Evolutionary conservation across 140 eudicot species (phyloP).

Genomic region (Cichorium intybus): DNA sequence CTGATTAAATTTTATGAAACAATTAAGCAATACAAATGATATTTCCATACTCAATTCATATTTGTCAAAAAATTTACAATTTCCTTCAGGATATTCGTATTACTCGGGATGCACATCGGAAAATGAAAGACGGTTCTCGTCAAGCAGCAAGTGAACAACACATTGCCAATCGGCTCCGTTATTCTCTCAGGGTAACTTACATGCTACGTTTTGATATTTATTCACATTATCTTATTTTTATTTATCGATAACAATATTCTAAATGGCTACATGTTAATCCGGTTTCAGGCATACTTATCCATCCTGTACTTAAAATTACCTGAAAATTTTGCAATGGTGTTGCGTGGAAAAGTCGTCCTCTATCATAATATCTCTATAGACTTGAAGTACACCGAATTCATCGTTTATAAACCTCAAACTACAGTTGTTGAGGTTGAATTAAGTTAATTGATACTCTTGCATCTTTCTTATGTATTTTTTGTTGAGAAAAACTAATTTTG

Average conservation of each 20-base stretch:
- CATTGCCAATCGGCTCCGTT: constrained; percentile 60
- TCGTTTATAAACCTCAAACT: constrained; percentile 62
- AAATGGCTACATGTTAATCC: constrained; percentile 12
- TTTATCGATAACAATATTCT: background rate
- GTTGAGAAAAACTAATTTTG: background rate
- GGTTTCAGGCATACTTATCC: constrained; percentile 74
- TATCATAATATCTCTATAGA: constrained; percentile 71
- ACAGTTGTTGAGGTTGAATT: constrained; percentile 17
- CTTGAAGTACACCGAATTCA: constrained; percentile 69
- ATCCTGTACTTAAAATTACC: constrained; percentile 75
- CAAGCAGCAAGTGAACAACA: constrained; percentile 49
- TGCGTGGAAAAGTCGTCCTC: constrained; percentile 67
- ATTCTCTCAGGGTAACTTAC: constrained; percentile 77
- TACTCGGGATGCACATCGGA: constrained; percentile 27
- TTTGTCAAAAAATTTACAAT: background rate
- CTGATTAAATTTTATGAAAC: no score
- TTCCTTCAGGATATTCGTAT: constrained; percentile 71
- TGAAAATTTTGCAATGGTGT: constrained; percentile 43
- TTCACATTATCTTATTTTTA: background rate
- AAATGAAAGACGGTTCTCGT: constrained; percentile 26
- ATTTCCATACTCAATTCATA: no score
- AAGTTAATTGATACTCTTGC: background rate
- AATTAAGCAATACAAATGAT: background rate
- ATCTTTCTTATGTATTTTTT: no score
- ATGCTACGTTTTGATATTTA: background rate